A percentile compares a stretch with the other conserved stretches of the same genome.
phyloP scores from a whole-genome alignment of 2,329 filamentous ascomycete species.

The Aureobasidium pullulans region DNA sequence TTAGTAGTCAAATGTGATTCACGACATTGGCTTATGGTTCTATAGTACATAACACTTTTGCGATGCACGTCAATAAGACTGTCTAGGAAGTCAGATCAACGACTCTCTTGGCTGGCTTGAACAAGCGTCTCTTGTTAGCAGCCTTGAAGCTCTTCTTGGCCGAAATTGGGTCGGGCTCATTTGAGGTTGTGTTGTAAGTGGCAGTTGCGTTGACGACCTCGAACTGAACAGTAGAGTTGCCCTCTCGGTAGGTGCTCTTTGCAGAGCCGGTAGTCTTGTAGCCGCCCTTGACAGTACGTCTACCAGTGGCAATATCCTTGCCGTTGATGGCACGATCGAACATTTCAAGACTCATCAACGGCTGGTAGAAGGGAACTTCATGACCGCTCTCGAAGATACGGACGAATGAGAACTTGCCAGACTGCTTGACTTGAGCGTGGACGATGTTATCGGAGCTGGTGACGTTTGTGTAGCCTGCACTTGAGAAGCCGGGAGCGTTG shows the following conservation, averaged over 20 bases:
- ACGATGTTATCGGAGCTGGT: constrained; percentile 37
- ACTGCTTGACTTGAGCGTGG: constrained; percentile 48
- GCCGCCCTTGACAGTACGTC: constrained; percentile 28
- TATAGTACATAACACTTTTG: not conserved
- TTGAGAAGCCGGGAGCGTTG: constrained; percentile 33
- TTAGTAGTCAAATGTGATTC: not conserved
- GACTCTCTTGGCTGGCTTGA: constrained; percentile 6
- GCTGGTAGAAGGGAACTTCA: constrained; percentile 50
- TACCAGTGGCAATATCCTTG: constrained; percentile 47
- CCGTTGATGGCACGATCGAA: constrained; percentile 43
- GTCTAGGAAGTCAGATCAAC: not conserved
- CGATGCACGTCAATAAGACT: not conserved
- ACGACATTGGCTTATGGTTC: too few species aligned
- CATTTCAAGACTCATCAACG: constrained; percentile 40
- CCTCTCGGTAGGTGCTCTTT: constrained; percentile 35
- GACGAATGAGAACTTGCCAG: constrained; percentile 43
- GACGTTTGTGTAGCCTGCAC: constrained; percentile 44
- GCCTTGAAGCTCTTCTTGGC: constrained; percentile 4
- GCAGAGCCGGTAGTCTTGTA: constrained; percentile 31
- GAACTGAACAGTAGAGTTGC: constrained; percentile 19
- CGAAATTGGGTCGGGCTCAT: constrained; percentile 5
- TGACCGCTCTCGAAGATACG: constrained; percentile 45
- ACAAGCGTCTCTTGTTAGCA: constrained; percentile 7
- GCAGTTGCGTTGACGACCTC: not conserved
- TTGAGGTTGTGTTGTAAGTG: constrained; percentile 13